Conservation (phyloP, 2,329 filamentous ascomycete genomes). For the Arthrobotrys pseudoclavata region DNA sequence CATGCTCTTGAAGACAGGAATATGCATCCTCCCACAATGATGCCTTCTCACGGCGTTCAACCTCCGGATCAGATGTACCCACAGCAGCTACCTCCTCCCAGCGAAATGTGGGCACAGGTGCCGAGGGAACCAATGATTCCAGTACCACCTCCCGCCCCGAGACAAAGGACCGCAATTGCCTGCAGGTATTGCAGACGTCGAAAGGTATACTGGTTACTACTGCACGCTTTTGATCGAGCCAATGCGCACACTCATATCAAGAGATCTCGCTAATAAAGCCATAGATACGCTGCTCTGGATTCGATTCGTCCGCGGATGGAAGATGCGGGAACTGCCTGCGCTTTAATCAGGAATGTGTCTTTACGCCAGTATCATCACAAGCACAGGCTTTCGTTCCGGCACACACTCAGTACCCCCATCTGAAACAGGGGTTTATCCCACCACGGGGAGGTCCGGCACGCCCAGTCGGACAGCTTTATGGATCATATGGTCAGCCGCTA, state of each 20-base stretch:
- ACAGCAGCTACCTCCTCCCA: conserved; percentile 51
- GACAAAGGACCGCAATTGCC: conserved; percentile 74
- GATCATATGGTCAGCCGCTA: conserved; percentile 67
- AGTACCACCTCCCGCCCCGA: conserved; percentile 67
- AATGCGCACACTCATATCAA: not conserved
- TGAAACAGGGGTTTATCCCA: conserved; percentile 67
- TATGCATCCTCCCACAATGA: conserved; percentile 54
- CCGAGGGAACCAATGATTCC: conserved; percentile 55
- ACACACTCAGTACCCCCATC: conserved; percentile 75
- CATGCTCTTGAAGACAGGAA: conserved; percentile 52
- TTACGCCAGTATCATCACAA: conserved; percentile 80
- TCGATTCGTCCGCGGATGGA: conserved; percentile 78
- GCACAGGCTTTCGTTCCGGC: conserved; percentile 81
- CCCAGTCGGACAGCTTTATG: conserved; percentile 65
- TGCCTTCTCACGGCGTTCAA: conserved; percentile 48
- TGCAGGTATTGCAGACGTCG: conserved; percentile 74
- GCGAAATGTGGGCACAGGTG: conserved; percentile 58
- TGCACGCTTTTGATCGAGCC: not conserved
- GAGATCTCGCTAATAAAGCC: conserved; percentile 28
- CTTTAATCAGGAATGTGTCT: conserved; percentile 82
- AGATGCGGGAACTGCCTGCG: conserved; percentile 80
- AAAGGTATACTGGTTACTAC: conserved; percentile 68
- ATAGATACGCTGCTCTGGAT: conserved; percentile 82
- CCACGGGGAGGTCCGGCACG: conserved; percentile 64
- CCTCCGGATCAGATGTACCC: conserved; percentile 52